phyloP scores from a whole-genome alignment of 169 alveolate genomes.

The Besnoitia besnoiti region DNA sequence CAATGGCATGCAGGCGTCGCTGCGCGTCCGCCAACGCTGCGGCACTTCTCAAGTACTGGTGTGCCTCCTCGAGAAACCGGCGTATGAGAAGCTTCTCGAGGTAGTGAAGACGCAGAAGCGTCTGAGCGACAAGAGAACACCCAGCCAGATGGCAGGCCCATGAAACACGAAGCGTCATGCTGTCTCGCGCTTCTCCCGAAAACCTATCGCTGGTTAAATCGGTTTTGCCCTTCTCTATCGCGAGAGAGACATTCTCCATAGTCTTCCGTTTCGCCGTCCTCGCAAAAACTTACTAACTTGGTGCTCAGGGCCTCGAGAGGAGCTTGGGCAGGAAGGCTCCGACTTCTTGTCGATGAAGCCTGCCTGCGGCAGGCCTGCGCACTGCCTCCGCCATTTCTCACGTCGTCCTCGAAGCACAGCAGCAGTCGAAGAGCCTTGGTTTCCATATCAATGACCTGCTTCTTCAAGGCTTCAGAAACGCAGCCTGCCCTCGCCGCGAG shows the following conservation, averaged over 20 bases:
- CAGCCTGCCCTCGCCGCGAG: constrained; percentile 19
- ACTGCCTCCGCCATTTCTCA: neutral
- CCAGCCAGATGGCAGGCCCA: too few species aligned
- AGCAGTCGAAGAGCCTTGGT: neutral
- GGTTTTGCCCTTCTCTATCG: neutral
- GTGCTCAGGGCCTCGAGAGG: neutral
- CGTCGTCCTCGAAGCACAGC: neutral
- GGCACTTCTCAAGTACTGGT: neutral
- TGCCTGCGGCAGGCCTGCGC: neutral
- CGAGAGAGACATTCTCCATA: too few species aligned
- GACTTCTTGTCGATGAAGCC: neutral
- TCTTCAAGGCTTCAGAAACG: neutral
- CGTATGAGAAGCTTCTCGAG: constrained; percentile 1
- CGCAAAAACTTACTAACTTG: neutral
- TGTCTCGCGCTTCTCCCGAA: too few species aligned
- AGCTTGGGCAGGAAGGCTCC: too few species aligned
- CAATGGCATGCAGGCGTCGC: neutral
- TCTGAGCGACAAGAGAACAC: neutral
- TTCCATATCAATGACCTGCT: neutral
- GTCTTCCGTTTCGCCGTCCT: too few species aligned
- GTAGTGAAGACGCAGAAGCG: neutral
- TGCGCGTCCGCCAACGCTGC: neutral
- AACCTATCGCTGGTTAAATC: too few species aligned
- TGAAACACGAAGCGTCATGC: too few species aligned
- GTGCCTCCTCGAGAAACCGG: constrained; percentile 4